Base-by-base conservation (phyloP, 306 rosid species). In the Mucuna pruriens region DNA sequence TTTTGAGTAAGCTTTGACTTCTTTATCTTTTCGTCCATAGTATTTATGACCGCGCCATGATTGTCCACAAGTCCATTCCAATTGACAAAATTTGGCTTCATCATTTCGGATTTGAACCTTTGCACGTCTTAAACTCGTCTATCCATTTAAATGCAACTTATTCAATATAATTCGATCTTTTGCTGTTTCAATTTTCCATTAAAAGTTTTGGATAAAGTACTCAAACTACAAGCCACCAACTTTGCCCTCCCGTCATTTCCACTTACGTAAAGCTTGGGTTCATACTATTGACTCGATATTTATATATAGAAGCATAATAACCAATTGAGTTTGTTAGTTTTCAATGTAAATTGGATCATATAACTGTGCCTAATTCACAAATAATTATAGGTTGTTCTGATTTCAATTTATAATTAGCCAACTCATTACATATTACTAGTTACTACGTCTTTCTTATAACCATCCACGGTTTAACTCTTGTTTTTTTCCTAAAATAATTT, bases 1-100 rank as follows among this genome's bases (percentile, higher is more conserved):
- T 85, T 85, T 74, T 42, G 31, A 22, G 72, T n/a, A 44, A 82
- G 23, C 22, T 83, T 77, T 85, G 71, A 86, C 85, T 55, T 9
- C 51, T 70, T 52, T 29, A 9, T 80, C 72, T 76, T 84, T 84
- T 45, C 15, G 16, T 76, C 10, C 33, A 25, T 10, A 76, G 65
- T 33, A 44, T 76, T 45, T 3, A 69, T 34, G 70, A 71, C 76
- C 75, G 0, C 31, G 62, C 20, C 55, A 68, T 68, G 23, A 75
- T 84, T 67, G 78, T 15, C 42, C 67, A 12, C 46, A 10, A 34
- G 19, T 74, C 84, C 72, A 48, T 84, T 80, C 55, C 69, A 65
- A 67, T 84, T 58, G 69, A 58, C 51, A 6, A 15, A 23, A 1
- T 44, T 79, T 55, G 29, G 46, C 33, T 74, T 34, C 6, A 80